Base-by-base conservation (phyloP, 129 eudicot genomes). In the Artemisia argyi region DNA sequence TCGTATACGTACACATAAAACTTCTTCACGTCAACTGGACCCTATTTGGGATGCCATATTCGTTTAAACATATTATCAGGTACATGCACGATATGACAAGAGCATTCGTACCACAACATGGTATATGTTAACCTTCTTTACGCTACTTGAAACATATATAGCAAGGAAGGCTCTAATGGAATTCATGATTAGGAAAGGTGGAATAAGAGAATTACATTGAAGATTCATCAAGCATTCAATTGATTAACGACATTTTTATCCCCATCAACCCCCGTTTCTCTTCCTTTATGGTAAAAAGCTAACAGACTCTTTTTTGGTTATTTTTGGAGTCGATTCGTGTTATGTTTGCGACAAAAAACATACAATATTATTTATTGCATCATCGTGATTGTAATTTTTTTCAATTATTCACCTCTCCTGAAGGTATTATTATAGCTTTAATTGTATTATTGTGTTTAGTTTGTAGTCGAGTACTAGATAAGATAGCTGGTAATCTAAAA, bases 211-310 rank as follows among this genome's bases (percentile, higher is more conserved):
- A 18, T 16, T 56, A 15, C 0, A 73, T 84, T 4, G 87, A 87
- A 19, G 83, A 87, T 54, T 69, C 87, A 0, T 19, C 20, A 1
- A 61, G 72, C 4, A 2, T 70, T 7, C 1, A 48, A 1, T 26
- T 82, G 19, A 70, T 87, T 7, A 48, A 39, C 44, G 73, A 82
- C 24, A 55, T 82, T 44, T 66, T 87, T 49, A 61, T 81, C 17
- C 87, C 89, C 5, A 84, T 82, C 72, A 87, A 77, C 61, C 79
- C 89, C 9, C 78, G 87, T 7, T 87, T 87, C 68, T 87, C 88
- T 3, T 63, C 85, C 12, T 44, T 77, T 12, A 82, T 82, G 79
- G 82, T 82, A 76, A 65, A 14, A 6, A 16, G 3, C 42, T 32
- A 32, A 5, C 0, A 1, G 13, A 2, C 35, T 1, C 19, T 3